A percentile compares a stretch with the other conserved stretches of the same genome.
These are phyloP conservation scores for Chaetomium cochliodes DNA, from an alignment of 495 filamentous ascomycete species.

Conservation along the genomic window DNA sequence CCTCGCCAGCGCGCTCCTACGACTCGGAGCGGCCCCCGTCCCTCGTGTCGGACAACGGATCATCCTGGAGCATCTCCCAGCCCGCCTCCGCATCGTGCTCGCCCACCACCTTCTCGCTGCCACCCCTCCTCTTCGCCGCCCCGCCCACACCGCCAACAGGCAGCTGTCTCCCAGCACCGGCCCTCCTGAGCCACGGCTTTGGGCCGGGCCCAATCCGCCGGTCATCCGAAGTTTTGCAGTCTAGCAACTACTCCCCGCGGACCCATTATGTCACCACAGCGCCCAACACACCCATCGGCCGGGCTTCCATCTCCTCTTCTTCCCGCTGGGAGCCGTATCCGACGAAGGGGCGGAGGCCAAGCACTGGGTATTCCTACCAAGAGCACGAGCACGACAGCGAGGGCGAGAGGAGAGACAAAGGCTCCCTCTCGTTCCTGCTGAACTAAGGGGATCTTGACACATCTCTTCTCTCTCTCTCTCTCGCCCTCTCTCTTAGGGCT, in stretches of 20 bases:
- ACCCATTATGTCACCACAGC: neutral
- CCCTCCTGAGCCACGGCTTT: neutral
- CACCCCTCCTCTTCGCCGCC: conserved; percentile 6
- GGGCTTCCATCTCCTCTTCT: neutral
- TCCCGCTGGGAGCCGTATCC: conserved; percentile 16
- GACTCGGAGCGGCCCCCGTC: conserved; percentile 31
- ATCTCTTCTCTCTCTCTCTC: too few species aligned
- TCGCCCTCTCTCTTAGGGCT: neutral
- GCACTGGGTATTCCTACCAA: conserved; percentile 9
- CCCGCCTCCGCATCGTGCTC: conserved; percentile 6
- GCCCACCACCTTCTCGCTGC: conserved; percentile 7
- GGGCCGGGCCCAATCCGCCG: conserved; percentile 3
- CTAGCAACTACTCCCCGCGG: conserved; percentile 6
- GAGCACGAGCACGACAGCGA: neutral
- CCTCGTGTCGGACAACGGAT: conserved; percentile 32
- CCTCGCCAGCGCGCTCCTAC: conserved; percentile 26
- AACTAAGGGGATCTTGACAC: neutral
- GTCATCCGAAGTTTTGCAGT: conserved; percentile 10
- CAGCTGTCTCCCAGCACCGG: conserved; percentile 6
- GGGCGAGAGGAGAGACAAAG: conserved; percentile 4
- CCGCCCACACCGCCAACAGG: conserved; percentile 5
- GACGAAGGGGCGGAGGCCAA: conserved; percentile 4
- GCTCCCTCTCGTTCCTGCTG: conserved; percentile 9
- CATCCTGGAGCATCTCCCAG: conserved; percentile 22
- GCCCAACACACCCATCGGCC: conserved; percentile 6